Percentiles rank a stretch among this genome's conserved stretches.
Conservation (phyloP, 805 yeast species). For the Candida pini region DNA sequence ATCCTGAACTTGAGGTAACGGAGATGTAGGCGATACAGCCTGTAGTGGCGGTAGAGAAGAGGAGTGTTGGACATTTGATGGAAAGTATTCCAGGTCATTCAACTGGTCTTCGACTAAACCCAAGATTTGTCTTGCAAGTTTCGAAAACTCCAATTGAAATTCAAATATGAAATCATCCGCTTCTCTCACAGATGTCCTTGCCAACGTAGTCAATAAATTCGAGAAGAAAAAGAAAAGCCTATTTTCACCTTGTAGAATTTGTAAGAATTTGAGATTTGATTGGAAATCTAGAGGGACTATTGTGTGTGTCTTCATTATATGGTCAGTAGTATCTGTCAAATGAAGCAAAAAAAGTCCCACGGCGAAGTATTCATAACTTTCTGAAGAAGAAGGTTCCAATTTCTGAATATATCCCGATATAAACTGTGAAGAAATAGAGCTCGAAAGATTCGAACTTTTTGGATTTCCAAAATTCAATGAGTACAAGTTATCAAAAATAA, state of each 20-base stretch:
- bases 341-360: conserved; percentile 22
- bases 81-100: conserved; percentile 27
- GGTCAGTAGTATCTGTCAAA: conserved; percentile 13
- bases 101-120: conserved; percentile 26
- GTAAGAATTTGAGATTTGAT: conserved; percentile 21
- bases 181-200: conserved; percentile 8
- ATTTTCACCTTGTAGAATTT: conserved; percentile 19
- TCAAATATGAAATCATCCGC: conserved; percentile 25
- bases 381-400: conserved; percentile 8
- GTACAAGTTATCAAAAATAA: conserved; percentile 47
- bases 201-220: conserved; percentile 3
- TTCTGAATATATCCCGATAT: conserved; percentile 10
- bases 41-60: background rate
- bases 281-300: conserved; percentile 8
- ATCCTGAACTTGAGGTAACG: no score
- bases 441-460: conserved; percentile 17
- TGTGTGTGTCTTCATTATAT: conserved; percentile 10
- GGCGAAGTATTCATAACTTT: conserved; percentile 16
- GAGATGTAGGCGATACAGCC: background rate
- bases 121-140: conserved; percentile 22
- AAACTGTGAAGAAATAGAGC: conserved; percentile 16
- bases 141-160: conserved; percentile 25
- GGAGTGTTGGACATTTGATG: conserved; percentile 3
- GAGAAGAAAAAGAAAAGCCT: conserved; percentile 15
- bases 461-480: conserved; percentile 46